Conservation (phyloP, 805 yeast genomes). For the Lachancea sp. region DNA sequence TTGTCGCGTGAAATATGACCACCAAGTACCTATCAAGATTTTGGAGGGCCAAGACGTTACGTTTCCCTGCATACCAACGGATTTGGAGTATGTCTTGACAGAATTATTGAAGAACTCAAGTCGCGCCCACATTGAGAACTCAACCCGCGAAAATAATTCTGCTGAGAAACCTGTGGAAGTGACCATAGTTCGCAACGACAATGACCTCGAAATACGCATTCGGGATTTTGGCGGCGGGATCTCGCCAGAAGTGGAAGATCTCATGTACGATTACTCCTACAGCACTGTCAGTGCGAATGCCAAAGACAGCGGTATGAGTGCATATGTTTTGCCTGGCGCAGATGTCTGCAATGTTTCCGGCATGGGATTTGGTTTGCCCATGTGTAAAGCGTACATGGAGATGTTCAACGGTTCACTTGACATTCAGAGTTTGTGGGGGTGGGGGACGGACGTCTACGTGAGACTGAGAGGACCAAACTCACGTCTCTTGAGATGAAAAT, state of each 20-base stretch:
- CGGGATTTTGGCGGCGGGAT: constrained; percentile 91
- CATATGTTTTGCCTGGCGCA: constrained; percentile 63
- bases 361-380: constrained; percentile 92
- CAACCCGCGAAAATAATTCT: constrained; percentile 19
- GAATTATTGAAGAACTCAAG: constrained; percentile 84
- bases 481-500: constrained; percentile 7
- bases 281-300: constrained; percentile 63
- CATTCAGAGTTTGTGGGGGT: constrained; percentile 64
- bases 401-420: constrained; percentile 65
- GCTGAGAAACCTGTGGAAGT: constrained; percentile 26
- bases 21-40: constrained; percentile 52
- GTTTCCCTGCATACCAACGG: constrained; percentile 82
- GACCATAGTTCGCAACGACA: constrained; percentile 26
- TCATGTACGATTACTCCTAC: constrained; percentile 81
- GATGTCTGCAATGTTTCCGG: constrained; percentile 77
- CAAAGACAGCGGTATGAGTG: constrained; percentile 42
- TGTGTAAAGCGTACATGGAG: constrained; percentile 68
- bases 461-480: constrained; percentile 35
- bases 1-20: constrained; percentile 77
- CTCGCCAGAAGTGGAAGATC: constrained; percentile 52
- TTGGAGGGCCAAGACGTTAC: constrained; percentile 50
- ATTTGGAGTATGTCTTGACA: constrained; percentile 78
- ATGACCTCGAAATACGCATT: constrained; percentile 62
- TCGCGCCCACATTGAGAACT: constrained; percentile 78
- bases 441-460: constrained; percentile 75